phyloP scores from a whole-genome alignment of 345 rosid species.

The Xanthoceras sorbifolium region DNA sequence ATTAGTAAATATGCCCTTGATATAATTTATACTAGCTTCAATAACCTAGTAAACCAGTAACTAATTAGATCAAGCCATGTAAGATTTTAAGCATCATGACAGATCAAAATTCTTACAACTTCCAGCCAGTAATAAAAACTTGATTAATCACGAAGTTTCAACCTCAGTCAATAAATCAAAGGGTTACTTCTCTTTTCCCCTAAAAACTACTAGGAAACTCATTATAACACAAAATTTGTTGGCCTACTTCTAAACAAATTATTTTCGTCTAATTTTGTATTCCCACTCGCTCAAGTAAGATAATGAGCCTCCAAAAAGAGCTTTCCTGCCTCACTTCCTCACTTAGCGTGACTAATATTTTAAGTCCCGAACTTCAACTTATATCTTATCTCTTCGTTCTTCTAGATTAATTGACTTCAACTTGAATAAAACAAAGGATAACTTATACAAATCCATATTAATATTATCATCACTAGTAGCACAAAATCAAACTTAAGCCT shows the following conservation, averaged over 20 bases:
- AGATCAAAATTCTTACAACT: no score
- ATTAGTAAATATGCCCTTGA: no score
- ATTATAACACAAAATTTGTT: no score
- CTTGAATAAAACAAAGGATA: neutral
- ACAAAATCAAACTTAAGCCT: neutral
- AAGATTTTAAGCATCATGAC: neutral
- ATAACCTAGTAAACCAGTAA: no score
- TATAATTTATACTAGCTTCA: neutral
- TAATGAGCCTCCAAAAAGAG: neutral
- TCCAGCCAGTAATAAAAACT: neutral
- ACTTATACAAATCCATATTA: neutral
- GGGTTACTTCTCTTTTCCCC: neutral
- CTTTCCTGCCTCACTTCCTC: neutral
- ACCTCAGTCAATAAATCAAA: neutral
- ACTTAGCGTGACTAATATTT: no score
- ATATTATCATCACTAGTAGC: neutral
- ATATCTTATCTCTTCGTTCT: neutral
- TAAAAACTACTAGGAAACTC: neutral
- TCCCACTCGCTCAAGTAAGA: neutral
- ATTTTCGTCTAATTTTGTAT: neutral
- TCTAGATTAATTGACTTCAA: neutral
- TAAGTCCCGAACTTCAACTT: conserved; percentile 4
- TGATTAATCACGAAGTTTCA: neutral
- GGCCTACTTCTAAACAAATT: neutral
- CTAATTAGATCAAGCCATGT: neutral